Evolutionary conservation across 768 basidiomycete genomes (phyloP), one percentile per base, ranked within the genome.

Genomic region (Cystobasidium ongulense): DNA sequence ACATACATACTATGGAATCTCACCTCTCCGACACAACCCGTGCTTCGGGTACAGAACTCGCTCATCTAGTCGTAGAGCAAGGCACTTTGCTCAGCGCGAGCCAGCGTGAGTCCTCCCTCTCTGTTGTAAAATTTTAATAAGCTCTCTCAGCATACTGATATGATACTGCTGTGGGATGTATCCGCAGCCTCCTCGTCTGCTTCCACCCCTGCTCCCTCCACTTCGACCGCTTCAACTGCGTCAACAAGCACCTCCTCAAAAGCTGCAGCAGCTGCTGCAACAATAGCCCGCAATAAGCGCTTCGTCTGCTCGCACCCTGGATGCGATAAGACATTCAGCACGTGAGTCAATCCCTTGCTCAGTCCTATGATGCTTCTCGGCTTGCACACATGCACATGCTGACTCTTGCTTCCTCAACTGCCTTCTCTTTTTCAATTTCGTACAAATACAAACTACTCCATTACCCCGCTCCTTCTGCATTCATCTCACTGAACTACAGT

Each of bases 271-370:
- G 25, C 43, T 46, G n/a, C 13, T 13, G 57, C 17, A 13, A 11
- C 13, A 13, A 11, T n/a, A 11, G 11, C 38, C 4, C 38, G 38
- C n/a, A n/a, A 68, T 15, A 46, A 43, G 25, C 38, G 46, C 4
- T 52, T 46, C 35, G 41, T 31, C 1, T 68, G 66, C 66, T 15
- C 46, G 7, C 27, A 50, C 31, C 66, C 66, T 41, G 66, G 27
- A 4, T 68, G 66, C 33, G 50, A 52, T 29, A 68, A 68, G 50
- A 50, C 38, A 43, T 68, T 68, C 46, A 50, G 17, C 31, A 52
- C 43, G 66, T 68, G 23, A 68, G 66, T 38, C 4, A 3, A 8
- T 15, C 5, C 23, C 31, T 33, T 5, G 17, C 4, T 57, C 57
- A 4, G 17, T 2, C 11, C 57, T 8, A 27, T 38, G 36, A 18